These are phyloP conservation scores for Esteya vermicola DNA, from an alignment of 2,329 filamentous ascomycete species.

Conservation along the genomic window DNA sequence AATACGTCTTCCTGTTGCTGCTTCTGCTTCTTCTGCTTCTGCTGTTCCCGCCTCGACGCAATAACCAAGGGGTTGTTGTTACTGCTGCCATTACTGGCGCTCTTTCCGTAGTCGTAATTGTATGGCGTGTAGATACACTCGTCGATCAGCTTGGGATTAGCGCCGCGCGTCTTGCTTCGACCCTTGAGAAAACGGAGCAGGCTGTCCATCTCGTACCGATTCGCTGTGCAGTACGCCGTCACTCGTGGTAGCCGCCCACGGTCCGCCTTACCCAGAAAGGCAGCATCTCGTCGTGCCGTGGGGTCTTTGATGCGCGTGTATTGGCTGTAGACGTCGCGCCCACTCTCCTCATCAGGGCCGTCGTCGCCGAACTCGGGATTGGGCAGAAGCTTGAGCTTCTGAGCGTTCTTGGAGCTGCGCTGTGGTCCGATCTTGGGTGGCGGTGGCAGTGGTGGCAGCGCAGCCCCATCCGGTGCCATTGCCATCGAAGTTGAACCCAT, in stretches of 20 bases:
- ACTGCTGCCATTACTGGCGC: conserved; percentile 13
- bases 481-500: too few species aligned
- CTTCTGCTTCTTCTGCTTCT: conserved; percentile 15
- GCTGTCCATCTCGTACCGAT: conserved; percentile 78
- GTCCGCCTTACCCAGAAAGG: conserved; percentile 84
- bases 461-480: too few species aligned
- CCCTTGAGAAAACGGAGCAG: conserved; percentile 87
- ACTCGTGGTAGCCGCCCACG: conserved; percentile 75
- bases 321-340: conserved; percentile 91
- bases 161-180: conserved; percentile 58
- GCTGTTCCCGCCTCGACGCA: background rate
- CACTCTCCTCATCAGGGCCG: conserved; percentile 71
- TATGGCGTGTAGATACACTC: conserved; percentile 97
- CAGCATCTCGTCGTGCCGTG: conserved; percentile 81
- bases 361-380: conserved; percentile 75
- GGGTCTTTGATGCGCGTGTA: conserved; percentile 97
- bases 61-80: conserved; percentile 2
- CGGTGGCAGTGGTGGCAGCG: conserved; percentile 8
- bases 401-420: conserved; percentile 83
- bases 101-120: conserved; percentile 38
- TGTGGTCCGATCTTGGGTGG: conserved; percentile 78
- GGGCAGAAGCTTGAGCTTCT: conserved; percentile 94
- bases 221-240: conserved; percentile 92
- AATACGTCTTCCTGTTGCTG: too few species aligned
- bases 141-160: conserved; percentile 84